These are phyloP conservation scores for Sergeia podlipaevii DNA, from an alignment of 208 protist species.

Conservation along the genomic window DNA sequence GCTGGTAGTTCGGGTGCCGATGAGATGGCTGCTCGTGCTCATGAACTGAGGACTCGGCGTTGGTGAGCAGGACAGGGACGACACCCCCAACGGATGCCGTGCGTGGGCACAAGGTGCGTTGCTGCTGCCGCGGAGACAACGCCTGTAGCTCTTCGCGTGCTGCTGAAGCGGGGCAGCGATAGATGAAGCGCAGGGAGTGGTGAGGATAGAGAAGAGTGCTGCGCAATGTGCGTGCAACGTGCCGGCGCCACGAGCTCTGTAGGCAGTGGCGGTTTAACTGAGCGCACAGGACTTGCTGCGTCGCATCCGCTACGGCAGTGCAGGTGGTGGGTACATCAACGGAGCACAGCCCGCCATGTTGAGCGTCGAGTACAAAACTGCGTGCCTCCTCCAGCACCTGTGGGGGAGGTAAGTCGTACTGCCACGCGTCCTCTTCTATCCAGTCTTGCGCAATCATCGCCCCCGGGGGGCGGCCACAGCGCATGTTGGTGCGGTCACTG, in stretches of 20 bases:
- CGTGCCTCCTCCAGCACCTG: neutral
- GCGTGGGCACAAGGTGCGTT: too few species aligned
- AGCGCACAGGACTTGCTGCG: neutral
- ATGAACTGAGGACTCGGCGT: too few species aligned
- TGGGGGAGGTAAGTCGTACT: neutral
- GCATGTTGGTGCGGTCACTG: constrained; percentile 7
- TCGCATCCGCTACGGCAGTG: too few species aligned
- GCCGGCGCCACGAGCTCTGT: constrained; percentile 19
- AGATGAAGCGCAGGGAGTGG: constrained; percentile 18
- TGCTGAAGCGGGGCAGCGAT: neutral
- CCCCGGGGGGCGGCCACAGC: constrained; percentile 2
- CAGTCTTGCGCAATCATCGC: constrained; percentile 1
- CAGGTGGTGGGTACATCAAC: too few species aligned
- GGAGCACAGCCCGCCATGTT: too few species aligned
- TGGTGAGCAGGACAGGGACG: too few species aligned
- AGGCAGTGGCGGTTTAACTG: too few species aligned
- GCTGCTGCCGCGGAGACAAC: too few species aligned
- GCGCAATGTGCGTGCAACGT: constrained; percentile 14
- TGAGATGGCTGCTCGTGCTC: neutral
- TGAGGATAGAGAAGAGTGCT: constrained; percentile 31
- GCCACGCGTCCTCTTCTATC: neutral
- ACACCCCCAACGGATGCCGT: too few species aligned
- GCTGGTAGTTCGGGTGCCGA: neutral
- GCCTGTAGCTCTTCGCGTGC: neutral
- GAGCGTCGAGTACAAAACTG: too few species aligned